Base-by-base conservation (phyloP, 805 yeast species). In the Tetrapisispora nanseiensis region DNA sequence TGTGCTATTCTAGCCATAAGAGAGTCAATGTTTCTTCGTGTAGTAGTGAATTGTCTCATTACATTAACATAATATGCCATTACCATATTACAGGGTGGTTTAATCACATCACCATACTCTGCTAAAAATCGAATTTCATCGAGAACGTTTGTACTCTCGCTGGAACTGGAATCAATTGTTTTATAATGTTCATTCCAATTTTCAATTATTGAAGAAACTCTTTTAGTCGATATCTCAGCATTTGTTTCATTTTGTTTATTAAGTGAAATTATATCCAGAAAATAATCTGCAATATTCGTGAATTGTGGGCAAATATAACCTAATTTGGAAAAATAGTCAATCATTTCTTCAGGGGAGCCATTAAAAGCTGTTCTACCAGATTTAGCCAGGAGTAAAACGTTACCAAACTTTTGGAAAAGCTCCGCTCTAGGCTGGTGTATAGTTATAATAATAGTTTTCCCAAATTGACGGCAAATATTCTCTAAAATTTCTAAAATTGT, bases 381-480 rank as follows among this genome's bases (percentile, higher is more conserved):
- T 57, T 78, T 79, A 0, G 87, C 84, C 20, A 86, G 65, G 32
- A 86, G 62, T 29, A 85, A 62, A n/a, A 86, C 69, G 13, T 82
- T 73, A 5, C 86, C 90, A 65, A 86, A 84, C 43, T 65, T 65
- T 15, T 68, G 59, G 53, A 82, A 78, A 49, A 83, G 63, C 45
- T 76, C 82, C 24, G 75, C 73, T 48, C 85, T 74, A 1, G 95
- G 95, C 54, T 86, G 95, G 59, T 86, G 95, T 40, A 86, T 83
- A 0, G 95, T 85, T 41, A 80, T 59, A 20, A 86, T 72, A 8
- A 86, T 71, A 0, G 95, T 83, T 11, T 79, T 76, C 6, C 80
- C 76, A 24, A 70, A 72, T n/a, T 61, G 55, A 2, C 47, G 54
- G 2, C 86, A 75, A 29, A 86, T 60, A 3, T 68, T 67, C 39